Conservation (phyloP, 2,329 filamentous ascomycete species). For the Tolypocladium nubicola region DNA sequence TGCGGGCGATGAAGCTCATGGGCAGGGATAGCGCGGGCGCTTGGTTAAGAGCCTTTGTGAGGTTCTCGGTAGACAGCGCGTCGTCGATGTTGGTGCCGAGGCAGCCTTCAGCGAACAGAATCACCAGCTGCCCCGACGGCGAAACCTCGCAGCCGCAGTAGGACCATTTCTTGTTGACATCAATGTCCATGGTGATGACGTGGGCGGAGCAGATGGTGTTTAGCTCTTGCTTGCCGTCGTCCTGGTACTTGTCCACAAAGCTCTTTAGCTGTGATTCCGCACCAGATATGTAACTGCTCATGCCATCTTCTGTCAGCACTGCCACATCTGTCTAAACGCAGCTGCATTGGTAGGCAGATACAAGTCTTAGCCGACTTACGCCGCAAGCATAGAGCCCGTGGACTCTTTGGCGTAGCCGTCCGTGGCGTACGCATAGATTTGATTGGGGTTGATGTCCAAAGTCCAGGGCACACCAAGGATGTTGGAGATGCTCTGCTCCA, state of each 20-base stretch:
- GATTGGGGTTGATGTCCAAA: constrained; percentile 34
- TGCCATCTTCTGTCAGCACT: neutral
- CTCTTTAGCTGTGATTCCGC: constrained; percentile 29
- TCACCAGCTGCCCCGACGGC: constrained; percentile 30
- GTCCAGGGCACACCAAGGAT: constrained; percentile 38
- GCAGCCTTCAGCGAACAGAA: constrained; percentile 31
- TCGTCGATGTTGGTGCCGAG: constrained; percentile 35
- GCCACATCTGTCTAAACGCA: neutral
- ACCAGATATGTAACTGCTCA: constrained; percentile 31
- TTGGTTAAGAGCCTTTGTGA: constrained; percentile 34
- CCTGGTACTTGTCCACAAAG: constrained; percentile 24
- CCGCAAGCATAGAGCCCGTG: constrained; percentile 31
- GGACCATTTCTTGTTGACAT: constrained; percentile 27
- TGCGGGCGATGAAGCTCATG: constrained; percentile 32
- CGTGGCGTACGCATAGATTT: constrained; percentile 35
- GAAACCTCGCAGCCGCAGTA: constrained; percentile 34
- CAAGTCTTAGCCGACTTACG: constrained; percentile 18
- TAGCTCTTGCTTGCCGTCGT: constrained; percentile 31
- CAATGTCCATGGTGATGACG: constrained; percentile 33
- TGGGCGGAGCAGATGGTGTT: constrained; percentile 34
- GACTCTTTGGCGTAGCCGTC: constrained; percentile 29
- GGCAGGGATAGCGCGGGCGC: constrained; percentile 21
- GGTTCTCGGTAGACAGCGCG: constrained; percentile 22
- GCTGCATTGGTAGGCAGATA: no score
- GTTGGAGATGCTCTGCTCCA: constrained; percentile 32